Evolutionary conservation across 2,329 filamentous ascomycete species (phyloP).

Genomic region (Beauveria medogensis): DNA sequence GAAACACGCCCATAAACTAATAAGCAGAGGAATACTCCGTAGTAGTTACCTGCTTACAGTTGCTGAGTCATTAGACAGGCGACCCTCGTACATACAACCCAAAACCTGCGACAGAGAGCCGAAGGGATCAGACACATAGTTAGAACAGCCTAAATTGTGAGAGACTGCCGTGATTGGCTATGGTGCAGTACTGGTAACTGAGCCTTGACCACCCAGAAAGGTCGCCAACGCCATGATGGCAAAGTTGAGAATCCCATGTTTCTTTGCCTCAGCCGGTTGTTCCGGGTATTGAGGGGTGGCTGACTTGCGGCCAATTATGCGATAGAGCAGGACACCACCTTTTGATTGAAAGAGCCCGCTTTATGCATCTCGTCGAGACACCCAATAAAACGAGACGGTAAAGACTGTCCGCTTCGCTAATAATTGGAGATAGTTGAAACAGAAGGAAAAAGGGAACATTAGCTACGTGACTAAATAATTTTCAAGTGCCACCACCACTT

Average conservation of each 20-base stretch:
- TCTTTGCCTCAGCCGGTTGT: neutral
- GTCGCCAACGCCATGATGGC: neutral
- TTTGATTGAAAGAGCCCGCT: neutral
- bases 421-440: neutral
- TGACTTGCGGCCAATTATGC: neutral
- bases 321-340: neutral
- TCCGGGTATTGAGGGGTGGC: neutral
- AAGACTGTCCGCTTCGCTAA: neutral
- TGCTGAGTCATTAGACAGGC: too few species aligned
- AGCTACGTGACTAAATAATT: too few species aligned
- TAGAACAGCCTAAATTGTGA: neutral
- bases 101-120: too few species aligned
- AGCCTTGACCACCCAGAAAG: neutral
- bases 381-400: neutral
- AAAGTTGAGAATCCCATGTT: slow-evolving; percentile 9
- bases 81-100: too few species aligned
- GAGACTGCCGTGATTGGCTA: neutral
- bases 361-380: neutral
- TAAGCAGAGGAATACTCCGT: too few species aligned
- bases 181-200: neutral
- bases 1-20: too few species aligned
- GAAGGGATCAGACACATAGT: neutral
- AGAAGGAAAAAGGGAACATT: too few species aligned
- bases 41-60: too few species aligned
- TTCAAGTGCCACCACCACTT: too few species aligned